phyloP scores from a whole-genome alignment of 1,284 basidiomycete genomes.

The Puccinia triticina region DNA sequence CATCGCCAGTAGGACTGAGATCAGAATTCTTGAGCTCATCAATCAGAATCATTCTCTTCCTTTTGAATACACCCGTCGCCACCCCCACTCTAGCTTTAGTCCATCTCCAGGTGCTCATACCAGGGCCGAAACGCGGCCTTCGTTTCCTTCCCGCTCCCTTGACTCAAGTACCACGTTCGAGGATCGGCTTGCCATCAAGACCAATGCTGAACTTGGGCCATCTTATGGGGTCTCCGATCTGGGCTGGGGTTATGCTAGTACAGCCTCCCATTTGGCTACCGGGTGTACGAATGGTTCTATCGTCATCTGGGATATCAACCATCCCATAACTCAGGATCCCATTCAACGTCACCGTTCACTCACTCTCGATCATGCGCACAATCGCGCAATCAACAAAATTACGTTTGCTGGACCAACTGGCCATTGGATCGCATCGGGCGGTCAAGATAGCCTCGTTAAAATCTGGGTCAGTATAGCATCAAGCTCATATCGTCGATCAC shows the following conservation, averaged over 20 bases:
- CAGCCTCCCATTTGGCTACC: slow-evolving; percentile 13
- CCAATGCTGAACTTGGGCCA: slow-evolving; percentile 39
- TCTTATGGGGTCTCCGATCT: slow-evolving; percentile 41
- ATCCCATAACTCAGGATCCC: background rate
- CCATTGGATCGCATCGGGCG: slow-evolving; percentile 42
- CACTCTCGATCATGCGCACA: slow-evolving; percentile 44
- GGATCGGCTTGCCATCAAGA: slow-evolving; percentile 30
- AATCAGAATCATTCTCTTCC: slow-evolving; percentile 21
- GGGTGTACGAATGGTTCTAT: slow-evolving; percentile 43
- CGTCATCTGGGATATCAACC: slow-evolving; percentile 42
- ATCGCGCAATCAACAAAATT: slow-evolving; percentile 45
- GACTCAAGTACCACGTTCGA: slow-evolving; percentile 27
- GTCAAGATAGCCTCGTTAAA: slow-evolving; percentile 45
- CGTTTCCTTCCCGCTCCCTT: slow-evolving; percentile 1
- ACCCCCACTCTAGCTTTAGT: background rate
- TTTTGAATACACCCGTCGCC: background rate
- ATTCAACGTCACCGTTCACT: slow-evolving; percentile 14
- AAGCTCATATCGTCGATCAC: background rate
- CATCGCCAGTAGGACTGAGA: slow-evolving; percentile 39
- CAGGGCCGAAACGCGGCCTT: background rate
- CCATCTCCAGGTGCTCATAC: slow-evolving; percentile 11
- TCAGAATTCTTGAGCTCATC: slow-evolving; percentile 32
- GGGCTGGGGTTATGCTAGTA: slow-evolving; percentile 35
- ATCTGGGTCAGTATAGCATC: slow-evolving; percentile 34
- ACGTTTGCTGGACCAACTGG: slow-evolving; percentile 47